Evolutionary conservation across 1,284 basidiomycete species (phyloP), one percentile per base, ranked within the genome.

Genomic region (Cutaneotrichosporon cavernicola): DNA sequence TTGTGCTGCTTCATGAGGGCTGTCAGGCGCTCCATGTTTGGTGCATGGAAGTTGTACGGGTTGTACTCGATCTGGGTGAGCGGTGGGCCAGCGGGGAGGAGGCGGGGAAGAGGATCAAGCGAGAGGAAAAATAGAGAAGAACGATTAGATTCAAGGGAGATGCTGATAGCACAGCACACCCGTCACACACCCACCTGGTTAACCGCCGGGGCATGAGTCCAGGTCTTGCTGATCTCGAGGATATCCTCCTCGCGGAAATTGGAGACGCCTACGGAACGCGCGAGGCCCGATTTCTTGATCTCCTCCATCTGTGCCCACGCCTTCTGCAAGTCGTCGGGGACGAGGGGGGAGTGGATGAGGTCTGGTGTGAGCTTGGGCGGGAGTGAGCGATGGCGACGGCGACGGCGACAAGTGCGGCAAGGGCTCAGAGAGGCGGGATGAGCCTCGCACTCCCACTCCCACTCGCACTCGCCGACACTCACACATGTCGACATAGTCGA

Each of bases 241-340:
- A 94, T 79, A 69, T 93, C 84, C 64, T 86, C 81, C 21, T 88
- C 83, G 18, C 83, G 84, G 78, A 89, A 93, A 81, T 95, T 95
- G 61, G 88, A 90, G 16, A 96, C 90, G 1, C 92, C 92, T 64
- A 95, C 90, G 49, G 86, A 88, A 77, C 85, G 89, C 46, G 89
- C 82, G 53, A 91, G 79, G 1, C 90, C 90, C 55, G 86, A 86
- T 56, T 80, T 80, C 77, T 89, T 84, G 57, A 89, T 79, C 52
- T 83, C 85, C 74, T 92, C 90, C 83, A 93, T 84, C 14, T 84
- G 83, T 67, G 84, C 84, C 91, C 91, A 94, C 16, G 72, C 72
- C 36, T 79, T 76, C 26, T 70, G 60, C 31, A 74, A 60, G 47
- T 66, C 30, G n/a, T 47, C 63, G 9, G 63, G 55, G 16, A 67